A percentile compares a stretch with the other conserved stretches of the same genome.
phyloP scores from a whole-genome alignment of 805 yeast species.

The Brettanomyces nanus region DNA sequence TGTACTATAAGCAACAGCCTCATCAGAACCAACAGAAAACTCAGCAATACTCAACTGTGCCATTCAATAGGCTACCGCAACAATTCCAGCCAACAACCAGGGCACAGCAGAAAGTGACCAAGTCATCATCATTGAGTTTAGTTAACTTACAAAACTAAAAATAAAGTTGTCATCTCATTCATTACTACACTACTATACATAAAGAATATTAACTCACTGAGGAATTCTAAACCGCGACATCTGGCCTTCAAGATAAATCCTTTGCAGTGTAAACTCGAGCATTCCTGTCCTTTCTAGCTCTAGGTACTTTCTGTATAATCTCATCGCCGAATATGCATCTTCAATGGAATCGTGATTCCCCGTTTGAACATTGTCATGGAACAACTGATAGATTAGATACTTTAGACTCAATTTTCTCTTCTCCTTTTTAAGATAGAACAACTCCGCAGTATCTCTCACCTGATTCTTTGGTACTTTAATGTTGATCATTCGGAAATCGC shows the following conservation, averaged over 20 bases:
- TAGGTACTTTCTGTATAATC: conserved; percentile 63
- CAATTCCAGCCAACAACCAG: conserved; percentile 23
- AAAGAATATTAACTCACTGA: background rate
- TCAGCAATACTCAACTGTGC: background rate
- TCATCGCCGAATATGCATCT: conserved; percentile 84
- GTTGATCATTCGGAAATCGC: conserved; percentile 90
- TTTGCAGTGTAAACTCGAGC: conserved; percentile 53
- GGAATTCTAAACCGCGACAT: conserved; percentile 47
- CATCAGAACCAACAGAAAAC: background rate
- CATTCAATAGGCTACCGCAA: conserved; percentile 4
- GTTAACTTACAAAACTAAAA: conserved; percentile 15
- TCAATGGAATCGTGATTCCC: conserved; percentile 97
- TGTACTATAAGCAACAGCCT: background rate
- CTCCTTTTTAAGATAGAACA: conserved; percentile 65
- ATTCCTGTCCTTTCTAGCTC: conserved; percentile 50
- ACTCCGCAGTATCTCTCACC: conserved; percentile 81
- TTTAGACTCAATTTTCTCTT: conserved; percentile 77
- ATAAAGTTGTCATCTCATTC: conserved; percentile 4
- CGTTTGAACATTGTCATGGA: conserved; percentile 71
- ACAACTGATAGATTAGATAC: conserved; percentile 73
- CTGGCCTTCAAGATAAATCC: conserved; percentile 67
- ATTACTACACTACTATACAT: conserved; percentile 5
- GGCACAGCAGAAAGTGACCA: conserved; percentile 21
- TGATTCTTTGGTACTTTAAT: conserved; percentile 79
- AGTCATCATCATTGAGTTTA: conserved; percentile 13